Conservation (phyloP, 192 early-diverging fungal genomes). For the Backusella mclennaniae region DNA sequence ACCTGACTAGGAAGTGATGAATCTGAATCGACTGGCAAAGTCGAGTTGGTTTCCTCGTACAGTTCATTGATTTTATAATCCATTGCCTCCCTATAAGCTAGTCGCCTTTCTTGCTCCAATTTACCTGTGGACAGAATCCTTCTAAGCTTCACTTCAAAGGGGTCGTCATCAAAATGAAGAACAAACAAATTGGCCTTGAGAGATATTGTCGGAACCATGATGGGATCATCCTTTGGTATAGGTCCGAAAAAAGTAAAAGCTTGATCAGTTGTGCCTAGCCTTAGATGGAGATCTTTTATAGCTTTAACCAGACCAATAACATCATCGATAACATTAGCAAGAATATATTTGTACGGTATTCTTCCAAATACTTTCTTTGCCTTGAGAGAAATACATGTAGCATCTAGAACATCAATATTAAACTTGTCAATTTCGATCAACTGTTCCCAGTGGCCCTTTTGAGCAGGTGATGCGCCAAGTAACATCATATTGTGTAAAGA, state of each 20-base stretch:
- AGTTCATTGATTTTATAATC: constrained; percentile 14
- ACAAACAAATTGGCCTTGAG: constrained; percentile 4
- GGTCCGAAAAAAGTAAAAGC: constrained; percentile 22
- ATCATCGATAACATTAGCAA: constrained; percentile 21
- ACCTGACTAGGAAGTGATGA: background rate
- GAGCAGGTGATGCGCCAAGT: background rate
- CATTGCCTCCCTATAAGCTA: constrained; percentile 31
- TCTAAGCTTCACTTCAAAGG: constrained; percentile 34
- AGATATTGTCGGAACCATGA: constrained; percentile 11
- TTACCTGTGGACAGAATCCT: constrained; percentile 22
- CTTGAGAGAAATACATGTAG: background rate
- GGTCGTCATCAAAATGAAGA: constrained; percentile 38
- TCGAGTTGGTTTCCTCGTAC: background rate
- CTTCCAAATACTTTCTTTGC: constrained; percentile 1
- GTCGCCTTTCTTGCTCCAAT: constrained; percentile 25
- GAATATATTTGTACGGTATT: constrained; percentile 26
- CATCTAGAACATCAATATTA: background rate
- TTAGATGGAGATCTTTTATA: constrained; percentile 13
- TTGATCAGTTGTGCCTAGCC: background rate
- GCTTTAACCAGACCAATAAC: constrained; percentile 14
- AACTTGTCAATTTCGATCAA: background rate
- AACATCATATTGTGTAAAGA: background rate
- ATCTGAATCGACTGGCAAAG: background rate
- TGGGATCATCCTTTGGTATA: background rate
- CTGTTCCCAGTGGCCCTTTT: background rate